Percentiles rank a stretch among this genome's conserved stretches.
These are phyloP conservation scores for Volvox reticuliferus DNA, from an alignment of 139 green algal genomes.

Conservation along the genomic window DNA sequence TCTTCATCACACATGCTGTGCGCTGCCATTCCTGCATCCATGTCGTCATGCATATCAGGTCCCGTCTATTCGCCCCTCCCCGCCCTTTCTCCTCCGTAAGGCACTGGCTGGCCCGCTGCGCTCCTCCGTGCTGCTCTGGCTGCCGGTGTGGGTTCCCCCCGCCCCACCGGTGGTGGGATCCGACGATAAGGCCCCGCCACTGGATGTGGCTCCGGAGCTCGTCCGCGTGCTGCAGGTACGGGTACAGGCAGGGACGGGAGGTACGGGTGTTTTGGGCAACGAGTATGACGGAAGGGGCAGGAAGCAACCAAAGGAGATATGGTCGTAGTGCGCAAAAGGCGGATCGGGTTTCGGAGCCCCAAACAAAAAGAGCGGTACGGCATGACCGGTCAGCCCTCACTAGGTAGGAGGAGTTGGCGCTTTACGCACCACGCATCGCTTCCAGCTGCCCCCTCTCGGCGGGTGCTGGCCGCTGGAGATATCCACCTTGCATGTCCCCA, in stretches of 20 bases:
- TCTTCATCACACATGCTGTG: neutral
- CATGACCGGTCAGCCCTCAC: too few relatives aligned
- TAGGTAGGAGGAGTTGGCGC: too few relatives aligned
- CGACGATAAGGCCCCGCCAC: neutral
- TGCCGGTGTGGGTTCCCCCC: constrained; percentile 44
- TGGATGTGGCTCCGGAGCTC: constrained; percentile 16
- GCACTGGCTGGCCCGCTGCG: constrained; percentile 9
- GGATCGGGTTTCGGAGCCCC: too few relatives aligned
- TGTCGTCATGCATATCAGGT: neutral
- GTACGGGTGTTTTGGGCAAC: neutral
- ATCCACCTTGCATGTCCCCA: too few relatives aligned
- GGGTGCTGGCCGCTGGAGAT: too few relatives aligned
- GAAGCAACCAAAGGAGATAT: too few relatives aligned
- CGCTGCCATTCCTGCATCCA: neutral
- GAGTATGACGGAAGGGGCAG: neutral
- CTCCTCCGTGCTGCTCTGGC: constrained; percentile 43
- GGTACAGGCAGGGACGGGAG: neutral
- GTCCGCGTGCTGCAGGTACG: constrained; percentile 31
- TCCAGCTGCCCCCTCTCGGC: too few relatives aligned
- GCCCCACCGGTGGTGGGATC: neutral
- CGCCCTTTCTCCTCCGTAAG: neutral
- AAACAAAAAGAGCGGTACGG: too few relatives aligned
- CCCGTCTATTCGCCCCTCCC: neutral
- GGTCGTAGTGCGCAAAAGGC: too few relatives aligned
- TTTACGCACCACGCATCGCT: too few relatives aligned